Percentiles rank a stretch among this genome's conserved stretches.
Evolutionary conservation across 768 basidiomycete species (phyloP).

Genomic region (Trametes cingulata): DNA sequence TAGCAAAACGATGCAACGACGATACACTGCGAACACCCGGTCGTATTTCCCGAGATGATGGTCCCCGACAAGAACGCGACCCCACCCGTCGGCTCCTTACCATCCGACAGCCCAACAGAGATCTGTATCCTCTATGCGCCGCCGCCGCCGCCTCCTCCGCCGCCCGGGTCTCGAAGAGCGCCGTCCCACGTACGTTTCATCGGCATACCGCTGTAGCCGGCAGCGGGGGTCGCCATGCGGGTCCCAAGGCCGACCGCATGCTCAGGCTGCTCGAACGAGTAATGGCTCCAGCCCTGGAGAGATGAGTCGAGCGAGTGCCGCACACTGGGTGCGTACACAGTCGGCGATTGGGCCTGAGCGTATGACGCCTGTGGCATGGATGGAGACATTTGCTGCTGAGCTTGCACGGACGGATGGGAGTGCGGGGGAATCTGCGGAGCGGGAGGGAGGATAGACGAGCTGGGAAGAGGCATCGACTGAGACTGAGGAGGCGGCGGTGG

Average conservation of each 20-base stretch:
- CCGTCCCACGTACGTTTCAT: conserved; percentile 17
- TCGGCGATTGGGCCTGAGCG: not conserved
- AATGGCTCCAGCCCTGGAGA: conserved; percentile 20
- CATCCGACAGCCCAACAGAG: not conserved
- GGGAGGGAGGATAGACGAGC: not conserved
- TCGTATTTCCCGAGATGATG: too few relatives aligned
- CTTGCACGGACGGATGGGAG: not conserved
- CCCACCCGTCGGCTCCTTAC: not conserved
- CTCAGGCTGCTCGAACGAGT: not conserved
- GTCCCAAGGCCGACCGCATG: not conserved
- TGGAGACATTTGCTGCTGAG: not conserved
- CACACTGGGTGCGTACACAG: not conserved
- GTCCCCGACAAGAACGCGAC: not conserved
- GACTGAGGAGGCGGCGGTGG: not conserved
- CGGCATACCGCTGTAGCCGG: not conserved
- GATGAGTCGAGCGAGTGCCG: conserved; percentile 17
- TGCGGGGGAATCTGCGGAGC: not conserved
- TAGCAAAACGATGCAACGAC: not conserved
- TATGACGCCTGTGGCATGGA: not conserved
- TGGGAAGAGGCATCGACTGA: not conserved
- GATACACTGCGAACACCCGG: not conserved
- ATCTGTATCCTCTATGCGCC: not conserved
- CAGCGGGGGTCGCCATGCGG: not conserved
- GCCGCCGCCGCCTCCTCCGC: conserved; percentile 12
- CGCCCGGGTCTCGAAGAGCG: conserved; percentile 10